Evolutionary conservation across 441 rosid genomes (phyloP).

Genomic region (Populus hybrid): DNA sequence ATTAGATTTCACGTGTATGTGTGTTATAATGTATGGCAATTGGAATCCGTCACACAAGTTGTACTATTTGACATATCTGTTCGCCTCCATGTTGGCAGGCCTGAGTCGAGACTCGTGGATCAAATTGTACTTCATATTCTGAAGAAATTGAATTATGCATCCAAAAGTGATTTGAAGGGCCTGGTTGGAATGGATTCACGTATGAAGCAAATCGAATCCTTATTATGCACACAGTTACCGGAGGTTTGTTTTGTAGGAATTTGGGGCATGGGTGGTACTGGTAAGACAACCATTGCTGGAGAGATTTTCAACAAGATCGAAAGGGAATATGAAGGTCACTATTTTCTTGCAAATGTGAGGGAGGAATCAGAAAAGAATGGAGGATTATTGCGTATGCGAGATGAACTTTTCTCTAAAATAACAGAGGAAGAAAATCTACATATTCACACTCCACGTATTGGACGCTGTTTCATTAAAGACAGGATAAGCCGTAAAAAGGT

Average conservation of each 20-base stretch:
- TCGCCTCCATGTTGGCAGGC: background rate
- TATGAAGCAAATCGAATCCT: background rate
- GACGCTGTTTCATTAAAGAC: background rate
- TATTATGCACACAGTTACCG: background rate
- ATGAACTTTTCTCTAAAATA: background rate
- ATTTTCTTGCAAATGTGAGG: constrained; percentile 5
- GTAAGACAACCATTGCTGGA: constrained; percentile 16
- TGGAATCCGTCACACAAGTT: background rate
- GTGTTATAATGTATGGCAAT: background rate
- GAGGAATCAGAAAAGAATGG: background rate
- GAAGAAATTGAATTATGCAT: background rate
- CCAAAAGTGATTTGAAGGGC: too few relatives aligned
- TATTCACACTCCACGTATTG: background rate
- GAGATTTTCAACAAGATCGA: background rate
- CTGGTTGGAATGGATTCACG: constrained; percentile 11
- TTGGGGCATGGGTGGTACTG: constrained; percentile 20
- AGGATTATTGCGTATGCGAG: background rate
- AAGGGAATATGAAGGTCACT: constrained; percentile 3
- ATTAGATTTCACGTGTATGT: background rate
- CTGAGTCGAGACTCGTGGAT: background rate
- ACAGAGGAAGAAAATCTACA: background rate
- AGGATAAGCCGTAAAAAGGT: background rate
- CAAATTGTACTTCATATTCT: background rate
- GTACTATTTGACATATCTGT: background rate
- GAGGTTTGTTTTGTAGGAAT: constrained; percentile 8